phyloP scores from a whole-genome alignment of 805 yeast genomes.

The Alloascoidea africana region DNA sequence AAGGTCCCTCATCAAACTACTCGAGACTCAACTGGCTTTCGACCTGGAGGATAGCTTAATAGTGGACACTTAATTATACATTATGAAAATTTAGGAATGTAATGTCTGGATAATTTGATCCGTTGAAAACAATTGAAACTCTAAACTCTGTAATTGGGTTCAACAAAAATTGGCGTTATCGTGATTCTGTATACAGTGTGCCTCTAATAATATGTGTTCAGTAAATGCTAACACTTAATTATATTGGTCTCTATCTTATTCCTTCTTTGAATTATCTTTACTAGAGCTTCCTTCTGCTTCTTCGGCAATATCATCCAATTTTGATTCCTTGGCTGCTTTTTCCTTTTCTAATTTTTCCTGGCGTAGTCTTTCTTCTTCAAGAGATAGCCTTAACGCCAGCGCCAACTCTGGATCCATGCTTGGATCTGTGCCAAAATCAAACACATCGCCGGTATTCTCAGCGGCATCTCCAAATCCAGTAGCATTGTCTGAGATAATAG shows the following conservation, averaged over 20 bases:
- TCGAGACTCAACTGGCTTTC: slow-evolving; percentile 24
- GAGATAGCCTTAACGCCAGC: slow-evolving; percentile 81
- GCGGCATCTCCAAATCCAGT: slow-evolving; percentile 22
- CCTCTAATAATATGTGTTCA: no score
- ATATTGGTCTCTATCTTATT: no score
- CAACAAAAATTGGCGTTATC: no score
- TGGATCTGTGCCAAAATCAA: slow-evolving; percentile 69
- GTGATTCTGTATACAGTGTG: no score
- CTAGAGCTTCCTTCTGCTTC: background rate
- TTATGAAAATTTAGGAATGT: no score
- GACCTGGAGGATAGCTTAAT: slow-evolving; percentile 29
- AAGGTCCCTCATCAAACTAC: slow-evolving; percentile 23
- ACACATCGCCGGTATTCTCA: slow-evolving; percentile 22
- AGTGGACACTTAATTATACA: no score
- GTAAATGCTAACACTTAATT: no score
- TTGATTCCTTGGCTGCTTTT: slow-evolving; percentile 7
- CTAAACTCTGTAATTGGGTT: no score
- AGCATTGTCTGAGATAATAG: slow-evolving; percentile 43
- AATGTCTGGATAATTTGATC: no score
- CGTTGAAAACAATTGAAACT: no score
- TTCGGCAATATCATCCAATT: background rate
- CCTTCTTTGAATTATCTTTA: background rate
- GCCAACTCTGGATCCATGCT: slow-evolving; percentile 95
- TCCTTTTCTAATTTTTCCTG: slow-evolving; percentile 73
- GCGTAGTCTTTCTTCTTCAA: slow-evolving; percentile 89